A percentile compares a stretch with the other conserved stretches of the same genome.
Evolutionary conservation across 495 filamentous ascomycete genomes (phyloP).

Genomic region (Annulohypoxylon moriforme): DNA sequence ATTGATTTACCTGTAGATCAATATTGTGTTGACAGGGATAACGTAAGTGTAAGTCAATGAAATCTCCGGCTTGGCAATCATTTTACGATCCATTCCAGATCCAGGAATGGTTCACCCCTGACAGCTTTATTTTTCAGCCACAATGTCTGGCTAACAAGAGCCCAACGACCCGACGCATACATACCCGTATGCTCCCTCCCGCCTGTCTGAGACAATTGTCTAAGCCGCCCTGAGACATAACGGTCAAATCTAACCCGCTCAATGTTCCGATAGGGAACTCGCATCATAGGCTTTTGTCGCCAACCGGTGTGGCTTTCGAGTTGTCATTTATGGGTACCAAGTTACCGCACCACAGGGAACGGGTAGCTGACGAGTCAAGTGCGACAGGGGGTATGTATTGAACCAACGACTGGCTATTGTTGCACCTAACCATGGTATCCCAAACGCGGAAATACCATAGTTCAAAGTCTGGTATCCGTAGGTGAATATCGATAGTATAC

Average conservation of each 20-base stretch:
- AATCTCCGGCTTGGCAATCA: slow-evolving; percentile 44
- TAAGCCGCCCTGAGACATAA: slow-evolving; percentile 20
- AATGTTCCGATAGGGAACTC: background rate
- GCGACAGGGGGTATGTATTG: background rate
- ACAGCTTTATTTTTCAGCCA: slow-evolving; percentile 23
- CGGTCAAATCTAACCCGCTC: slow-evolving; percentile 4
- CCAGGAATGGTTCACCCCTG: slow-evolving; percentile 35
- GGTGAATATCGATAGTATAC: slow-evolving; percentile 28
- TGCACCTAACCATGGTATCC: slow-evolving; percentile 15
- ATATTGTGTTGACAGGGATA: slow-evolving; percentile 33
- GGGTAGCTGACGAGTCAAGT: slow-evolving; percentile 33
- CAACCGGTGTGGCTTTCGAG: slow-evolving; percentile 9
- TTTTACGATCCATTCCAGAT: slow-evolving; percentile 40
- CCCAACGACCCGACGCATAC: slow-evolving; percentile 32
- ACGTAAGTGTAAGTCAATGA: slow-evolving; percentile 36
- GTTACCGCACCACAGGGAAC: slow-evolving; percentile 7
- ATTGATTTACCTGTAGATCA: slow-evolving; percentile 39
- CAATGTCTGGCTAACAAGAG: slow-evolving; percentile 26
- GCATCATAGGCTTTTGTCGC: slow-evolving; percentile 7
- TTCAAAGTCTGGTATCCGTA: background rate
- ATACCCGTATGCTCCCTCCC: slow-evolving; percentile 22
- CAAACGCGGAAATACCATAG: slow-evolving; percentile 16
- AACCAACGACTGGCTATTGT: slow-evolving; percentile 6
- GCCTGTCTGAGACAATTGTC: slow-evolving; percentile 32
- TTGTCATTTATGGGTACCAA: background rate